Evolutionary conservation across 2,329 filamentous ascomycete genomes (phyloP).

Genomic region (Ceratocystiopsis brevicomis): DNA sequence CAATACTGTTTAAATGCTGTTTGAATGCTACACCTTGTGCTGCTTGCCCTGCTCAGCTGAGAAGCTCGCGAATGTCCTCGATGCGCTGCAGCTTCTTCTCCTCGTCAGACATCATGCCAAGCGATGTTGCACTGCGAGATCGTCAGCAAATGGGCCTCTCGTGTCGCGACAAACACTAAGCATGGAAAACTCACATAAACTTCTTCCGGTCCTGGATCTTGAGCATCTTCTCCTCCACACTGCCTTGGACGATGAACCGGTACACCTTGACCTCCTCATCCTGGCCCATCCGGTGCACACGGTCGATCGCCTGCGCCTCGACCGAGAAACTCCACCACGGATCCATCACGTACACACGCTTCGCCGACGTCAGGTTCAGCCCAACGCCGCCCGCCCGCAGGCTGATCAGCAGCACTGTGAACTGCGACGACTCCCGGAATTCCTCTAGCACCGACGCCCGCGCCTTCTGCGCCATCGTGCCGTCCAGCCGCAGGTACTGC

Average conservation of each 20-base stretch:
- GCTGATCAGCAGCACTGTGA: slow-evolving; percentile 63
- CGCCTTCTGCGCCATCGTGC: slow-evolving; percentile 70
- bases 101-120: slow-evolving; percentile 89
- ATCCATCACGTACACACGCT: slow-evolving; percentile 95
- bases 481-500: slow-evolving; percentile 72
- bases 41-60: slow-evolving; percentile 30
- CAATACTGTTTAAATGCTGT: too few species aligned
- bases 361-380: slow-evolving; percentile 76
- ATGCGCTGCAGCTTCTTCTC: slow-evolving; percentile 80
- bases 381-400: slow-evolving; percentile 84
- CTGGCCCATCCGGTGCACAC: slow-evolving; percentile 94
- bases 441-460: slow-evolving; percentile 59
- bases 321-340: slow-evolving; percentile 98
- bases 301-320: slow-evolving; percentile 92
- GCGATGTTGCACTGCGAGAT: slow-evolving; percentile 55
- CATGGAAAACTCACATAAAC: slow-evolving; percentile 51
- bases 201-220: slow-evolving; percentile 89
- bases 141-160: too few species aligned
- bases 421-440: slow-evolving; percentile 44
- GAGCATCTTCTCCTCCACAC: slow-evolving; percentile 90
- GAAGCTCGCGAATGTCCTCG: slow-evolving; percentile 81
- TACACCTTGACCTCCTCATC: slow-evolving; percentile 68
- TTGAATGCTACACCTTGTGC: too few species aligned
- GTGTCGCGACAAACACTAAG: too few species aligned
- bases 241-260: slow-evolving; percentile 74